Base-by-base conservation (phyloP, 169 alveolate species). In the Cryptosporidium ryanae region DNA sequence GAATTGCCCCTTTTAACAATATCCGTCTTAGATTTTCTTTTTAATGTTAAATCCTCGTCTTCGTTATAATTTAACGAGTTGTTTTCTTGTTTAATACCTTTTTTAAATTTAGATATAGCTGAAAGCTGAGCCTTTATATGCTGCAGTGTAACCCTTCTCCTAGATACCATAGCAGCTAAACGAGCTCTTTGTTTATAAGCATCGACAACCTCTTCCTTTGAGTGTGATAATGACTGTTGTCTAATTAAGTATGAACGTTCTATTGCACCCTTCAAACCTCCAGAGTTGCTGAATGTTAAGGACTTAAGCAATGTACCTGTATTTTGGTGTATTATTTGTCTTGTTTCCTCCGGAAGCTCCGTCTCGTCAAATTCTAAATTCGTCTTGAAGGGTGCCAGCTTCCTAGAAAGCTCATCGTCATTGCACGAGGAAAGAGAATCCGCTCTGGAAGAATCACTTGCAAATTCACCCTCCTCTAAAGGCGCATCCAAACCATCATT, bases 131-230 rank as follows among this genome's bases (percentile, higher is more conserved):
- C 87, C 25, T 29, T 76, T 13, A 76, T 63, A n/a, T 76, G 87
- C 38, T 76, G 87, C 25, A 76, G 27, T 1, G 87, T 76, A 15
- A 76, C 64, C 10, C 87, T 49, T 10, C 87, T 55, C 46, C 87
- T 76, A 32, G 87, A 76, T 18, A 76, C 87, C 71, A 76, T 57
- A 32, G 87, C 87, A 27, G 87, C 87, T 34, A 76, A 46, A 27
- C 87, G 48, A 32, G 87, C 87, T 61, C 87, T 55, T 61, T 61
- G 68, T n/a, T 61, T 76, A 25, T 76, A 76, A 34, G 87, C 87
- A 59, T 76, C 87, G 25, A 76, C 87, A 15, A 76, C 50, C 10
- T 76, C 87, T 18, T 76, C 87, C 38, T 76, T 76, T 2, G 87
- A 54, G 15, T 76, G 71, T 3, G 64, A 31, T 43, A 76, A 49